Conservation (phyloP, 768 basidiomycete species). For the Psilocybe tampanensis region DNA sequence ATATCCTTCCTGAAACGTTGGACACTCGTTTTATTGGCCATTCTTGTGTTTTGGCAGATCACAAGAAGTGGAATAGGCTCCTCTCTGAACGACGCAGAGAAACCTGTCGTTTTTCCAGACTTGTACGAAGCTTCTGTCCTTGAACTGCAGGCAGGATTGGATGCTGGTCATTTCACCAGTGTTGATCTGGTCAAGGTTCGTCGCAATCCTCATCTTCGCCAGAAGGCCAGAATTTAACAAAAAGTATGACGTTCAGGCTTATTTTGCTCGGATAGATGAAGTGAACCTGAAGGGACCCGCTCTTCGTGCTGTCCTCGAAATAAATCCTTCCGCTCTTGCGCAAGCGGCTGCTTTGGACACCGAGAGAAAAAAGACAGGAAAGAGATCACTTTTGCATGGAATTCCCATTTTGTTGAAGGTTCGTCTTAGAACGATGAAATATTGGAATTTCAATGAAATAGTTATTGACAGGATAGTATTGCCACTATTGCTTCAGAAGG, state of each 20-base stretch:
- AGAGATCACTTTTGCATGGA: constrained; percentile 53
- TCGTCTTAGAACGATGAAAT: neutral
- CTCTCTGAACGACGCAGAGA: neutral
- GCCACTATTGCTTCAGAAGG: constrained; percentile 48
- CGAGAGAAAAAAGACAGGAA: constrained; percentile 43
- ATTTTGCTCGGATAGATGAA: constrained; percentile 67
- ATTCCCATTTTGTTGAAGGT: constrained; percentile 56
- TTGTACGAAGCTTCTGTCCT: constrained; percentile 61
- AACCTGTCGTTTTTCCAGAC: constrained; percentile 39
- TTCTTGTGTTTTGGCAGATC: constrained; percentile 7
- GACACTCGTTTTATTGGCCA: constrained; percentile 4
- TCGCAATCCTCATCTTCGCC: too few species aligned
- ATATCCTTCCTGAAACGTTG: constrained; percentile 9
- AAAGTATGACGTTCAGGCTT: constrained; percentile 45
- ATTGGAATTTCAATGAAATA: neutral
- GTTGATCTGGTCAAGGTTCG: constrained; percentile 63
- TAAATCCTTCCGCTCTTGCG: constrained; percentile 52
- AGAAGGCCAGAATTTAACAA: too few species aligned
- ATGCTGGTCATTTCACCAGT: constrained; percentile 53
- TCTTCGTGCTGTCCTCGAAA: constrained; percentile 61
- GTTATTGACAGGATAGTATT: constrained; percentile 44
- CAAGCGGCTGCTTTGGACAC: constrained; percentile 53
- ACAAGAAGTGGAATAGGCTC: neutral
- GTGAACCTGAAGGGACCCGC: constrained; percentile 64
- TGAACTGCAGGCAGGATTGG: constrained; percentile 56